Evolutionary conservation across 2,329 filamentous ascomycete genomes (phyloP).

Genomic region (Apiospora arundinis): DNA sequence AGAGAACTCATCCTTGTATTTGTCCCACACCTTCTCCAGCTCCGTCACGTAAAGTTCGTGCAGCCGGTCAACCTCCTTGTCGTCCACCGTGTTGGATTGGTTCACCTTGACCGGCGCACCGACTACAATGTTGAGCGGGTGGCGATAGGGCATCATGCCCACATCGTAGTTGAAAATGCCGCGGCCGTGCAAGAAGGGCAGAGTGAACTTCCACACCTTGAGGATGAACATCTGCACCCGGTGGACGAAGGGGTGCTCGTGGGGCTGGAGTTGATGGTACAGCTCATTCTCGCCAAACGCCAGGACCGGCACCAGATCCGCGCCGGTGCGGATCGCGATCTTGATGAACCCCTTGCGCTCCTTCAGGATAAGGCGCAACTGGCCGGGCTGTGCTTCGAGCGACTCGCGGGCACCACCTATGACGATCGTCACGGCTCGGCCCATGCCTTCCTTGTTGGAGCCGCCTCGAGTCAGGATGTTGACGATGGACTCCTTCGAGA

Average conservation of each 20-base stretch:
- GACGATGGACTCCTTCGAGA: conserved; percentile 90
- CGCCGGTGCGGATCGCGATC: conserved; percentile 88
- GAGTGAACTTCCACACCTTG: conserved; percentile 86
- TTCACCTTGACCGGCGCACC: conserved; percentile 79
- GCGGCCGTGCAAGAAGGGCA: conserved; percentile 87
- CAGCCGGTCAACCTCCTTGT: conserved; percentile 79
- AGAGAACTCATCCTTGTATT: conserved; percentile 80
- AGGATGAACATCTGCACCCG: conserved; percentile 84
- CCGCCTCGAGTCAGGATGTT: conserved; percentile 86
- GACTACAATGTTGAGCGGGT: conserved; percentile 87
- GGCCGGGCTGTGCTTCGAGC: conserved; percentile 82
- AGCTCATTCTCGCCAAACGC: conserved; percentile 96
- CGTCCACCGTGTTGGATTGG: conserved; percentile 67
- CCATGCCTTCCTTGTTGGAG: conserved; percentile 80
- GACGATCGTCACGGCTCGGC: conserved; percentile 95
- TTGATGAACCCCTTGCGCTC: conserved; percentile 93
- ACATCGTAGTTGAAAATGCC: conserved; percentile 99
- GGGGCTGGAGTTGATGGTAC: conserved; percentile 86
- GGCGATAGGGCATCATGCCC: conserved; percentile 91
- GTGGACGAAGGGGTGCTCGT: conserved; percentile 79
- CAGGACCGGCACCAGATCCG: conserved; percentile 90
- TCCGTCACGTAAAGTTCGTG: conserved; percentile 82
- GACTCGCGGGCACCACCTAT: conserved; percentile 92
- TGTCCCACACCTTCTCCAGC: conserved; percentile 74
- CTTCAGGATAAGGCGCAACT: conserved; percentile 78